A percentile compares a stretch with the other conserved stretches of the same genome.
Conservation (phyloP, 306 rosid species). For the Vachellia collinsii region DNA sequence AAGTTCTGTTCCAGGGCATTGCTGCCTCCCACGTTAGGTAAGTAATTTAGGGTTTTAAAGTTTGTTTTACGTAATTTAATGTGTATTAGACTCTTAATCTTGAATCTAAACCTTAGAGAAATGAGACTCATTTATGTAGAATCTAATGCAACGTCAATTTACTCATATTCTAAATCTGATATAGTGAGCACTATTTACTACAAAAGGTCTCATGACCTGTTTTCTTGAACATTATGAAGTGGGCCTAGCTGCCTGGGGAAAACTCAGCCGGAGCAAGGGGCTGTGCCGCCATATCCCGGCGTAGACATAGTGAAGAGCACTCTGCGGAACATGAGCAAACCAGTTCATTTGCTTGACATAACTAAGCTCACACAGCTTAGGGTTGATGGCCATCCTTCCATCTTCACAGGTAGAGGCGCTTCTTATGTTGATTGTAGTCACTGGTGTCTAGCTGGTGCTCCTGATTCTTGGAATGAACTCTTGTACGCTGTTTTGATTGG, state of each 20-base stretch:
- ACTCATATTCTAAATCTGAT: not conserved
- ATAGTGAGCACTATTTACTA: not conserved
- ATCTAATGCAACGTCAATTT: not conserved
- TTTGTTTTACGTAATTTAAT: not conserved
- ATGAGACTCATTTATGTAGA: not conserved
- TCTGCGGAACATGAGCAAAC: slow-evolving; percentile 37
- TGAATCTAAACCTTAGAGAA: not conserved
- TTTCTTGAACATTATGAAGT: slow-evolving; percentile 23
- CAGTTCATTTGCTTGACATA: slow-evolving; percentile 59
- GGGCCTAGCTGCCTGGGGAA: slow-evolving; percentile 44
- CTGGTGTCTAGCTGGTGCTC: slow-evolving; percentile 79
- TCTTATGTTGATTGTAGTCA: slow-evolving; percentile 63
- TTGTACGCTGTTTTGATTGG: slow-evolving; percentile 55
- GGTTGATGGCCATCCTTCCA: slow-evolving; percentile 77
- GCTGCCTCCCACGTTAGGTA: slow-evolving; percentile 68
- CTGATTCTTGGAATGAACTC: slow-evolving; percentile 79
- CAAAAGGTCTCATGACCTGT: not conserved
- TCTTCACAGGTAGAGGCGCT: slow-evolving; percentile 48
- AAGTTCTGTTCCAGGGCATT: slow-evolving; percentile 76
- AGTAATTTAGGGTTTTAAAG: slow-evolving; percentile 14
- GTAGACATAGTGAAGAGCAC: slow-evolving; percentile 56
- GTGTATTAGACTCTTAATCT: not conserved
- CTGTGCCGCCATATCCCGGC: slow-evolving; percentile 46
- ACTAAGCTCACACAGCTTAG: slow-evolving; percentile 70
- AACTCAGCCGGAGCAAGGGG: slow-evolving; percentile 49